These are phyloP conservation scores for Rugosomyces carneus DNA, from an alignment of 1,284 basidiomycete species.

Conservation along the genomic window DNA sequence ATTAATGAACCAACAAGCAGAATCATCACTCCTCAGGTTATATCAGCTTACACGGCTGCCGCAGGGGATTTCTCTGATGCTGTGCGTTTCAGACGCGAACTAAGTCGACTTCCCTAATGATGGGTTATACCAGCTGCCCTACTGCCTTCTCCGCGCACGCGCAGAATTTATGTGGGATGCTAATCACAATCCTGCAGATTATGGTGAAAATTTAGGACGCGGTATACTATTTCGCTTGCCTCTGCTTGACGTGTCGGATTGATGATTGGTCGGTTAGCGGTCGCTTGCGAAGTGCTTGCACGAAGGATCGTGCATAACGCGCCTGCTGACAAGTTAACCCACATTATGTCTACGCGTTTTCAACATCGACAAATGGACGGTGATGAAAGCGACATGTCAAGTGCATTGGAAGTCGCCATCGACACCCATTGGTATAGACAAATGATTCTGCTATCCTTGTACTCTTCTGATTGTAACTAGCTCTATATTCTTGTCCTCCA, in stretches of 20 bases:
- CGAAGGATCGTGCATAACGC: conserved; percentile 71
- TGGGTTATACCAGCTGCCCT: conserved; percentile 52
- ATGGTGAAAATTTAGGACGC: conserved; percentile 79
- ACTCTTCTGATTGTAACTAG: conserved; percentile 28
- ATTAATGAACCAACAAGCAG: conserved; percentile 65
- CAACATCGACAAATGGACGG: conserved; percentile 71
- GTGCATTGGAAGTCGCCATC: conserved; percentile 78
- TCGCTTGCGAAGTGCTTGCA: conserved; percentile 85
- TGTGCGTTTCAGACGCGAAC: conserved; percentile 36
- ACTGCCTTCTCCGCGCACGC: conserved; percentile 75
- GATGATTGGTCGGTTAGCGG: conserved; percentile 36
- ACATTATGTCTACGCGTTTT: conserved; percentile 77
- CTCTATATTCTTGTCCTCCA: conserved; percentile 81
- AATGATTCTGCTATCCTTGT: not conserved
- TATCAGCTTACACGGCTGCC: conserved; percentile 57
- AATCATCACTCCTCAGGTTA: conserved; percentile 65
- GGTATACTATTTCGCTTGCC: conserved; percentile 35
- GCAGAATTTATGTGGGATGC: conserved; percentile 76
- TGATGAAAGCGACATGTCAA: conserved; percentile 66
- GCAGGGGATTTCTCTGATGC: conserved; percentile 78
- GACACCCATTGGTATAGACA: conserved; percentile 69
- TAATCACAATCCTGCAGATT: conserved; percentile 71
- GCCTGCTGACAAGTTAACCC: conserved; percentile 55
- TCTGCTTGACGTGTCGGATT: conserved; percentile 4
- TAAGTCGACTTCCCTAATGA: conserved; percentile 1